Evolutionary conservation across 805 yeast species (phyloP).

Genomic region (Naumovozyma castellii): DNA sequence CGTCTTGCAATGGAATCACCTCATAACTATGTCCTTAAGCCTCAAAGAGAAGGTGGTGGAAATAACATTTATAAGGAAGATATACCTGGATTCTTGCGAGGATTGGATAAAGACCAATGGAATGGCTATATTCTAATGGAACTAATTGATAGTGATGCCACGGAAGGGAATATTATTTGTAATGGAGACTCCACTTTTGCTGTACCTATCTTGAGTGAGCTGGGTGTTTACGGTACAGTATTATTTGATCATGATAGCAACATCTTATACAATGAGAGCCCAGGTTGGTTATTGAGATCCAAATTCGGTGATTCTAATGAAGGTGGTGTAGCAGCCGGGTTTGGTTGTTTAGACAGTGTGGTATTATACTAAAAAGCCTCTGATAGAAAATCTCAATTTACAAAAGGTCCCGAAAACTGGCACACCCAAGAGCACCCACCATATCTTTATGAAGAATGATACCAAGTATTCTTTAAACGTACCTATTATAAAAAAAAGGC

Average conservation of each 20-base stretch:
- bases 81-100: conserved; percentile 62
- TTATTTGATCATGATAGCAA: conserved; percentile 57
- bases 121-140: conserved; percentile 91
- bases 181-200: conserved; percentile 50
- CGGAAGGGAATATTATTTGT: conserved; percentile 56
- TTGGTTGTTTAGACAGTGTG: conserved; percentile 89
- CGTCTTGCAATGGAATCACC: conserved; percentile 60
- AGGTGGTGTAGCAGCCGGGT: conserved; percentile 99
- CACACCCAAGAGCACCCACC: too few relatives aligned
- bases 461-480: too few relatives aligned
- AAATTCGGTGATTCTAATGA: conserved; percentile 83
- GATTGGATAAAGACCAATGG: conserved; percentile 65
- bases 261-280: conserved; percentile 50
- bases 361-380: conserved; percentile 34
- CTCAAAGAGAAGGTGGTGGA: conserved; percentile 99
- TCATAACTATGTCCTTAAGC: conserved; percentile 74
- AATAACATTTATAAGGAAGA: conserved; percentile 83
- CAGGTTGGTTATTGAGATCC: conserved; percentile 84
- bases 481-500: too few relatives aligned
- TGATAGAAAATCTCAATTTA: too few relatives aligned
- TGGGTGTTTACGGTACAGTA: conserved; percentile 83
- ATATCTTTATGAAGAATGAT: too few relatives aligned
- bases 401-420: too few relatives aligned
- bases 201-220: conserved; percentile 81
- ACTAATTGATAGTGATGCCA: conserved; percentile 64